Base-by-base conservation (phyloP, 2,329 filamentous ascomycete species). In the Diaporthe citri region DNA sequence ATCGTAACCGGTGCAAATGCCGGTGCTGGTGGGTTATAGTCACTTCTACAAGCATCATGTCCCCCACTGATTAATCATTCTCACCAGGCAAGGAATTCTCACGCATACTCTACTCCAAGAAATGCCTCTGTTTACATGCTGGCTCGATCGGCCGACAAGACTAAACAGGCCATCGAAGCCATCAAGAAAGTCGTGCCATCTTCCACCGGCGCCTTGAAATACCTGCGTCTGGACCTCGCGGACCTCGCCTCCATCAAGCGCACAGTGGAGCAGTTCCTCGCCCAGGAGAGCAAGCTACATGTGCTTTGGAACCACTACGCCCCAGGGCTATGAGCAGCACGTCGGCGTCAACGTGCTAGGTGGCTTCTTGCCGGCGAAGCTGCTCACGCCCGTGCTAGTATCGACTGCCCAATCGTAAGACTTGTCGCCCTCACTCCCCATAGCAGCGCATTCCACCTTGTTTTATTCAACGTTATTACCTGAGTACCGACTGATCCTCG, bases 51-150 rank as follows among this genome's bases (percentile, higher is more conserved):
- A 20, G 48, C 9, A n/a, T n/a, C 48, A 51, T n/a, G 22, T n/a
- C 48, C 20, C 4, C 48, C 48, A 51, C 48, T 22, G 0, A 51
- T 51, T 3, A 43, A n/a, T 41, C 20, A 17, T 67, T 72, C 20
- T 76, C 76, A 8, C 81, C 88, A 8, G 88, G 88, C 17, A 81
- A 84, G 52, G 86, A 89, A 77, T 82, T 90, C 9, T 81, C 80
- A 62, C 84, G 84, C 56, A 85, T 89, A 12, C 82, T 90, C 17
- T 90, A 89, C 79, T 78, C 80, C 4, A 83, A 83, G n/a, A 22
- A 86, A 87, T 67, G 87, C 81, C 31, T 88, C 82, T 6, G 85
- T 90, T 28, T 90, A 89, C 78, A 78, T 89, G 41, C 86, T 87
- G 3, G 85, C 83, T 2, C 86, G 88, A 60, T 64, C 59, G 7